phyloP scores from a whole-genome alignment of 2,329 filamentous ascomycete species.

The Xylaria arbuscula region DNA sequence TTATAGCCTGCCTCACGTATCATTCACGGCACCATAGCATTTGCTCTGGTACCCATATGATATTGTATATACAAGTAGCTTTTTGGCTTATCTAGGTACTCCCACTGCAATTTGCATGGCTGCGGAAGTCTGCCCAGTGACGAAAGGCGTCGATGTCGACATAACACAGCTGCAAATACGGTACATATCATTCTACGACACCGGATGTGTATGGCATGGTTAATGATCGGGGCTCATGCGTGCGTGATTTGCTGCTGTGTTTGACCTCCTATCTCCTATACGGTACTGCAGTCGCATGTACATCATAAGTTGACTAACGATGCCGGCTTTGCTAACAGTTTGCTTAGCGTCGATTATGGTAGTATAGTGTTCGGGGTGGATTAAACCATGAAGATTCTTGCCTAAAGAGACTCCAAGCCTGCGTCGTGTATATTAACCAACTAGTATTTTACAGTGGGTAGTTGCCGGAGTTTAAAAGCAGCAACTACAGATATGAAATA shows the following conservation, averaged over 20 bases:
- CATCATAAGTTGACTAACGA: neutral
- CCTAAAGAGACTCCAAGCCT: neutral
- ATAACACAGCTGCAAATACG: conserved; percentile 4
- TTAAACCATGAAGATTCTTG: conserved; percentile 5
- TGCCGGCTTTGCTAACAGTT: neutral
- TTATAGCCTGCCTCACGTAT: no score
- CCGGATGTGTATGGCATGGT: neutral
- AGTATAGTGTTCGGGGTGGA: neutral
- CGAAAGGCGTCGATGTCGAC: conserved; percentile 9
- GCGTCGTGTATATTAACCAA: conserved; percentile 4
- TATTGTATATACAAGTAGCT: neutral
- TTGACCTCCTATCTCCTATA: neutral
- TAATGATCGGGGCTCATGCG: neutral
- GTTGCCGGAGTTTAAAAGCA: neutral
- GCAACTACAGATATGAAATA: neutral
- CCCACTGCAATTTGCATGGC: neutral
- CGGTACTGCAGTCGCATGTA: neutral
- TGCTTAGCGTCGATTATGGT: neutral
- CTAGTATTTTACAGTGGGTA: neutral
- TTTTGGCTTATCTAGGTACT: neutral
- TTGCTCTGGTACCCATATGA: no score
- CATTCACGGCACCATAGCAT: conserved; percentile 14
- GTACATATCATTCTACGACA: neutral
- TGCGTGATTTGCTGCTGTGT: conserved; percentile 1
- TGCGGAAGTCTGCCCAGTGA: conserved; percentile 7